Percentiles rank a stretch among this genome's conserved stretches.
Conservation (phyloP, 2,329 filamentous ascomycete genomes). For the Hymenoscyphus salicellus region DNA sequence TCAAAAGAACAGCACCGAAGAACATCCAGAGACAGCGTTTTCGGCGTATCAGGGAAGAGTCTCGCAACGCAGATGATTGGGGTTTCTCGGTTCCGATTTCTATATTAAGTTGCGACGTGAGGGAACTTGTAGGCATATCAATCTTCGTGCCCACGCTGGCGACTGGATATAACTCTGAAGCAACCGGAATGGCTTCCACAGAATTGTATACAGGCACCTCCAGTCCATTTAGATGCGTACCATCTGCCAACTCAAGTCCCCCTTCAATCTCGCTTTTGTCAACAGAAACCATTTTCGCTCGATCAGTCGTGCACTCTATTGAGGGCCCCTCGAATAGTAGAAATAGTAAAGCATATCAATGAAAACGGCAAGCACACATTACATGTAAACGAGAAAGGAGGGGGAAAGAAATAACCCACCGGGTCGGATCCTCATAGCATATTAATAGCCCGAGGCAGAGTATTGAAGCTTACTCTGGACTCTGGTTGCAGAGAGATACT, state of each 20-base stretch:
- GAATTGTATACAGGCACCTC: neutral
- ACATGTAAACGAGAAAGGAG: neutral
- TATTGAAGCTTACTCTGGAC: neutral
- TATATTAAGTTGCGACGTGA: neutral
- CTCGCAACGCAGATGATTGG: neutral
- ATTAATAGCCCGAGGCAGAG: neutral
- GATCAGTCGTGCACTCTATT: neutral
- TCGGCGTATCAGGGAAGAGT: neutral
- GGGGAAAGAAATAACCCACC: neutral
- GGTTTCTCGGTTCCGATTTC: neutral
- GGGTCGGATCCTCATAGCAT: neutral
- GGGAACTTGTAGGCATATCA: neutral
- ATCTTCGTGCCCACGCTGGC: neutral
- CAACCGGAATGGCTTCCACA: neutral
- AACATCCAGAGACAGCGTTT: neutral
- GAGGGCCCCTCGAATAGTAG: neutral
- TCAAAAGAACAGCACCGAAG: neutral
- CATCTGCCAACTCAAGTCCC: neutral
- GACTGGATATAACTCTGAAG: neutral
- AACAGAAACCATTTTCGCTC: neutral
- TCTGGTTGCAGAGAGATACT: neutral
- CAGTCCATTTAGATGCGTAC: neutral
- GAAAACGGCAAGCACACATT: neutral
- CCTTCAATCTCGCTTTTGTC: neutral
- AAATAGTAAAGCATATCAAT: neutral